Evolutionary conservation across 73 alveolate genomes (phyloP), one percentile per base, ranked within the genome.

Genomic region (Diophrys appendiculata): DNA sequence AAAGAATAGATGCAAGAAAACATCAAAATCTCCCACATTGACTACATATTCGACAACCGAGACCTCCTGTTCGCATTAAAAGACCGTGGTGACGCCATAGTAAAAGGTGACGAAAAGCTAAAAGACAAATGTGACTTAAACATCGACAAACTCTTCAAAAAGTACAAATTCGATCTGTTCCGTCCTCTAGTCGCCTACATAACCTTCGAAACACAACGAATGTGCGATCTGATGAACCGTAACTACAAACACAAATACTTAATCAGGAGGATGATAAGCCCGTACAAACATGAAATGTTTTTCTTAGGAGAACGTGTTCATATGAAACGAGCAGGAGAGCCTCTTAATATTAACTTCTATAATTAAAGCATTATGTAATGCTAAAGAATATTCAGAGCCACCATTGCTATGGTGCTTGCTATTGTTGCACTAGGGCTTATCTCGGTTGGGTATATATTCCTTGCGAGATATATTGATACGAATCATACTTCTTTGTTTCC

Each of bases 281-380:
- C n/a, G 18, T 5, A 43, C 60, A 11, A 43, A 43, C 5, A 11
- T 18, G 18, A 43, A 18, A 43, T 43, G n/a, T 43, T 11, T 18
- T 43, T 43, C 60, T 18, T 43, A 43, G 60, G 60, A 5, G 60
- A 43, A 18, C 60, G 60, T 18, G 18, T 43, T 18, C 60, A 43
- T 43, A 43, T 43, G 60, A 43, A 43, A 18, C 60, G 60, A 43
- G 90, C 90, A 27, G 2, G 84, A 1, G 90, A 81, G 68, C 90
- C 90, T 23, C 73, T 79, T 8, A 77, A 81, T 60, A 72, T 81
- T 64, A 81, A 70, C 25, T 81, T 81, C 83, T 81, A 81, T 34
- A 67, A 67, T 29, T 5, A 31, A 14, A 43, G 18, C 29, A 3
- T 67, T 24, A 67, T 31, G 26, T 25, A 26, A 54, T 26, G 54